These are phyloP conservation scores for Prillingera fragicola DNA, from an alignment of 1,284 basidiomycete species.

Conservation along the genomic window DNA sequence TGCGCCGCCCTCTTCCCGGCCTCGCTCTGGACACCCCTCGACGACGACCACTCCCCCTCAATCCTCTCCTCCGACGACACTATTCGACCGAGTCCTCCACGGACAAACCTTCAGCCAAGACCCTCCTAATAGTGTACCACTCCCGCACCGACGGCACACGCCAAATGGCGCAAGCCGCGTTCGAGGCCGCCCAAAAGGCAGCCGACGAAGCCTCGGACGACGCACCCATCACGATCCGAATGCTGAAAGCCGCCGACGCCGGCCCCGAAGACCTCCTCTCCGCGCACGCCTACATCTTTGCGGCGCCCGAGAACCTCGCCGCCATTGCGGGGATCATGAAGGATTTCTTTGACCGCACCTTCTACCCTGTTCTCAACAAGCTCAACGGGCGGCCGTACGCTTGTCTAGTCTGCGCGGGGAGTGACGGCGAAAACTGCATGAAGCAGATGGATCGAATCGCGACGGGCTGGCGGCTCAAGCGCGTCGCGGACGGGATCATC, in stretches of 20 bases:
- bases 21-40: too few species aligned
- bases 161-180: slow-evolving; percentile 14
- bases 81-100: too few species aligned
- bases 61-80: too few species aligned
- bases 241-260: slow-evolving; percentile 6
- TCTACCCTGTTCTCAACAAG: slow-evolving; percentile 10
- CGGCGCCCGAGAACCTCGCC: slow-evolving; percentile 18
- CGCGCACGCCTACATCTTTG: slow-evolving; percentile 11
- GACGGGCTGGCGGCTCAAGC: slow-evolving; percentile 14
- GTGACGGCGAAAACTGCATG: slow-evolving; percentile 11
- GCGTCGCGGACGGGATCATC: slow-evolving; percentile 10
- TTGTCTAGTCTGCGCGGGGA: slow-evolving; percentile 15
- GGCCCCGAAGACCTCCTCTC: slow-evolving; percentile 11
- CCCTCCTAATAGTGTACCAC: slow-evolving; percentile 25
- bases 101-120: too few species aligned
- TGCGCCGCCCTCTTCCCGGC: too few species aligned
- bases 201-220: neutral
- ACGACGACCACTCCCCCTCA: too few species aligned
- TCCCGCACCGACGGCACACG: slow-evolving; percentile 11
- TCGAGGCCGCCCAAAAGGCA: slow-evolving; percentile 5
- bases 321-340: slow-evolving; percentile 14
- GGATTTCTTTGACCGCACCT: slow-evolving; percentile 15
- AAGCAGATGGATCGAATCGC: slow-evolving; percentile 15
- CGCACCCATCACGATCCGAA: neutral
- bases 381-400: slow-evolving; percentile 17